Evolutionary conservation across 1,139 yeast species (phyloP).

Genomic region (Sugiyamaella novakii): DNA sequence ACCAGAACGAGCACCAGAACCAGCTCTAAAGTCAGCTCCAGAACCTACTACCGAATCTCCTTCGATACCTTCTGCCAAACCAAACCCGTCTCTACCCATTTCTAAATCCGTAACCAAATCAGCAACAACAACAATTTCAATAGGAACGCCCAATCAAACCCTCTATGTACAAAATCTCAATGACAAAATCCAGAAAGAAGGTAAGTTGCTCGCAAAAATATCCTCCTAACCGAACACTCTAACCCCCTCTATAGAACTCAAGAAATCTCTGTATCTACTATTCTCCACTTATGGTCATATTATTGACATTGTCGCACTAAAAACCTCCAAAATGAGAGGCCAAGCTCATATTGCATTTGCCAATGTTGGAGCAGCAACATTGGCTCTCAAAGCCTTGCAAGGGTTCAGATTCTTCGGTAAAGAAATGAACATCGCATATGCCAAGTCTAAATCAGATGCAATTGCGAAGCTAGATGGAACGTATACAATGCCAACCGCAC

Average conservation of each 20-base stretch:
- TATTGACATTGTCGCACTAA: slow-evolving; percentile 54
- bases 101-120: not conserved
- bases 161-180: slow-evolving; percentile 67
- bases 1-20: not conserved
- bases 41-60: not conserved
- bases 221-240: not conserved
- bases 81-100: not conserved
- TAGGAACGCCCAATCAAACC: slow-evolving; percentile 49
- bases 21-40: not conserved
- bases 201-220: slow-evolving; percentile 26
- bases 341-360: slow-evolving; percentile 73
- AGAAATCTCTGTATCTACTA: slow-evolving; percentile 59
- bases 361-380: slow-evolving; percentile 52
- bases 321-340: slow-evolving; percentile 60
- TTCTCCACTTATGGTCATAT: slow-evolving; percentile 73
- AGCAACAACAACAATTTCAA: not conserved
- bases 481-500: slow-evolving; percentile 29
- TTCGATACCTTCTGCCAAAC: not conserved
- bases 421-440: slow-evolving; percentile 52
- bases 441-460: slow-evolving; percentile 44
- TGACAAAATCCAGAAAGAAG: slow-evolving; percentile 55
- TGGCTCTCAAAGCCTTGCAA: slow-evolving; percentile 56
- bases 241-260: slow-evolving; percentile 42
- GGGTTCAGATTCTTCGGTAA: slow-evolving; percentile 60
- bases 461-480: slow-evolving; percentile 41